Evolutionary conservation across 78 protist genomes (phyloP).

Genomic region (Guillardia theta): DNA sequence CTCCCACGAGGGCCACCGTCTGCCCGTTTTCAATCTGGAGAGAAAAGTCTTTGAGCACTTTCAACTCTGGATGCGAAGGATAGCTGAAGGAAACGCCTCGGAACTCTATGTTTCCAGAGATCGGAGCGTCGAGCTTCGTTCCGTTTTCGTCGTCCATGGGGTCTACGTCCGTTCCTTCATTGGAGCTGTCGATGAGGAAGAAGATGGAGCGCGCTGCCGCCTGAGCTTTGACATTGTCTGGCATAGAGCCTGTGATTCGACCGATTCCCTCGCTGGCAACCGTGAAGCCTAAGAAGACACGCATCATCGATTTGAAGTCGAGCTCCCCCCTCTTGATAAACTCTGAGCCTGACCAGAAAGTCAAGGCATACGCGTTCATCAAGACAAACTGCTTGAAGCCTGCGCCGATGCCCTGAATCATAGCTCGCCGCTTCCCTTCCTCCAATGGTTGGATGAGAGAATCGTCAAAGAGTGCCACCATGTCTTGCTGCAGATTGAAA

Average conservation of each 20-base stretch:
- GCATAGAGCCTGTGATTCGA: background rate
- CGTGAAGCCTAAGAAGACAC: background rate
- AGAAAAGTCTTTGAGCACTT: background rate
- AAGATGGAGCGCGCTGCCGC: conserved; percentile 15
- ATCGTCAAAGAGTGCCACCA: background rate
- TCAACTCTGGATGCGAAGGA: background rate
- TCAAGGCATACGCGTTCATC: background rate
- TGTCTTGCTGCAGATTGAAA: background rate
- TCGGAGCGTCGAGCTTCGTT: background rate
- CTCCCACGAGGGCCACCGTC: conserved; percentile 4
- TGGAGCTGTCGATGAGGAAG: background rate
- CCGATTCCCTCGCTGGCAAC: background rate
- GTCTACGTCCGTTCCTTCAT: no score
- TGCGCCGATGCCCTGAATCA: background rate
- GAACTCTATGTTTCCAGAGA: background rate
- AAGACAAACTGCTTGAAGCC: background rate
- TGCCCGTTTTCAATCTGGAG: conserved; percentile 48
- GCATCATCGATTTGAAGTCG: conserved; percentile 16
- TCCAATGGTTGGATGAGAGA: background rate
- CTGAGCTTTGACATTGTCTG: background rate
- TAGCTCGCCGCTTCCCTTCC: background rate
- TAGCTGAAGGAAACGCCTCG: background rate
- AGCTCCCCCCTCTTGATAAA: background rate
- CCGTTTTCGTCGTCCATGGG: no score
- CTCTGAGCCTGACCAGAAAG: background rate